Evolutionary conservation across 192 early-diverging fungal species (phyloP), one percentile per base, ranked within the genome.

Genomic region (Coemansia sp.): DNA sequence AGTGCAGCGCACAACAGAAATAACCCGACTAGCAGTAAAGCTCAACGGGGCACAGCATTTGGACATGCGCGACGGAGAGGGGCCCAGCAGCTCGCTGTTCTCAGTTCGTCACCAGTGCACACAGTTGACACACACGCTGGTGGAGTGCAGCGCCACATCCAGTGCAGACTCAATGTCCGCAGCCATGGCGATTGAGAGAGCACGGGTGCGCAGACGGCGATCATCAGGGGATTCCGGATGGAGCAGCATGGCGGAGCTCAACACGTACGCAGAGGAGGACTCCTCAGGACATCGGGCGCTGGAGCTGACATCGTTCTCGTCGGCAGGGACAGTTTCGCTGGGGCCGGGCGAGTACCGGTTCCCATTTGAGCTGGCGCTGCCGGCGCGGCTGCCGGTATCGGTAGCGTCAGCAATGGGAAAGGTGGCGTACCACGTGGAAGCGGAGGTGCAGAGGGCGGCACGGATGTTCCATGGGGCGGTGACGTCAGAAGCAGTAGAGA

Each of bases 341-440:
- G 41, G 10, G 25, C 69, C 56, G 0, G 76, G 76, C 23, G 71
- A 73, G 56, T 69, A 78, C 49, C 58, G 76, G 23, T 78, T 73
- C 53, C 52, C 60, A 6, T 78, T 78, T 44, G 70, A 73, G 71
- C 68, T 78, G 52, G 53, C 67, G 22, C 52, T 78, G 47, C 70
- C 76, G 22, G 47, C 52, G 12, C 30, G 22, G 1, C 51, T 78
- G 44, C 70, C 76, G 12, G 49, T 67, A 10, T 78, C 76, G 2
- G 76, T 78, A 23, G 23, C 1, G 2, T 78, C 76, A 25, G 25
- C 55, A 7, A 32, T 78, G 27, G 76, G 76, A 19, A 9, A 38
- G 1, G 71, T 73, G 22, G 44, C 26, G n/a, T 78, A 69, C 48
- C 30, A 24, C 4, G 12, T 75, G 59, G 9, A 16, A 0, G 71